phyloP scores from a whole-genome alignment of 1,139 yeast genomes.

The Lodderomyces parapsilosis region DNA sequence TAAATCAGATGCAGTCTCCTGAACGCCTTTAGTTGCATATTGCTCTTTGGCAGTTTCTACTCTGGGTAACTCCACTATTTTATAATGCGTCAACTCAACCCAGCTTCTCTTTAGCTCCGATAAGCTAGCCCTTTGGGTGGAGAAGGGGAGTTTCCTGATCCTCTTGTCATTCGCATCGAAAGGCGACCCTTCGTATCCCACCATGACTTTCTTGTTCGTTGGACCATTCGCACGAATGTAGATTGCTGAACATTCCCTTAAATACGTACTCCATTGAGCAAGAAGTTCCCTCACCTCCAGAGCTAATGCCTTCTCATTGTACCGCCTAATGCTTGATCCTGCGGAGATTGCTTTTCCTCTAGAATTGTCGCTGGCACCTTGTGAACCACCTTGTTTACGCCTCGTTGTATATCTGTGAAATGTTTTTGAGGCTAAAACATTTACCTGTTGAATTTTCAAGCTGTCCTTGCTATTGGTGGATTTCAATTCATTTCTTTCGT shows the following conservation, averaged over 20 bases:
- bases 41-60: conserved; percentile 26
- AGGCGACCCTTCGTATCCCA: conserved; percentile 63
- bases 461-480: conserved; percentile 42
- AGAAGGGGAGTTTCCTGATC: conserved; percentile 74
- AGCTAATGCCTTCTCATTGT: conserved; percentile 81
- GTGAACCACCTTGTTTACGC: conserved; percentile 97
- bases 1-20: not conserved
- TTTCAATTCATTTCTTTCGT: conserved; percentile 54
- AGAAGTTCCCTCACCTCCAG: conserved; percentile 73
- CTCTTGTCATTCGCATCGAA: conserved; percentile 52
- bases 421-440: conserved; percentile 73
- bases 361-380: conserved; percentile 87
- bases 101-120: conserved; percentile 82
- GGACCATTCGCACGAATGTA: conserved; percentile 84
- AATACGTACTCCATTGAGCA: conserved; percentile 58
- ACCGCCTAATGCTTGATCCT: conserved; percentile 85
- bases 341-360: conserved; percentile 96
- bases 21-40: conserved; percentile 19
- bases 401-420: conserved; percentile 95
- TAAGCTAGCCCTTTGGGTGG: conserved; percentile 85
- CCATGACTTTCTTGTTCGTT: conserved; percentile 59
- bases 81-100: conserved; percentile 69
- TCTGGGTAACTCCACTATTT: conserved; percentile 56
- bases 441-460: conserved; percentile 58
- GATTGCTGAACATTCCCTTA: conserved; percentile 65